Base-by-base conservation (phyloP, 2,329 filamentous ascomycete species). In the Sphaerulina vaccinii region DNA sequence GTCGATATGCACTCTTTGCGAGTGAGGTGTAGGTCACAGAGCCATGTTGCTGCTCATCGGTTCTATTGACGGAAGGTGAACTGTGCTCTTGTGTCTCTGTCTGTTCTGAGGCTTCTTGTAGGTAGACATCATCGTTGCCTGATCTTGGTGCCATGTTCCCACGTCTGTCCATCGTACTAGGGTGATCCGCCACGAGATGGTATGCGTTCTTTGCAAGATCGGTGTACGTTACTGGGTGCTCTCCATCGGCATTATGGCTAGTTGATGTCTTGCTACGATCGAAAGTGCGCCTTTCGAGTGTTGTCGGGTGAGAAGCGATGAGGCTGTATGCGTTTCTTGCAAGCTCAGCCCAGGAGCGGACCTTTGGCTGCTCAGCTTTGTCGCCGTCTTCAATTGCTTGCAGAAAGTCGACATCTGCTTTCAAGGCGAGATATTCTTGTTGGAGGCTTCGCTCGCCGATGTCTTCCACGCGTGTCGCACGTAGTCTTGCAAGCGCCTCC, bases 151-250 rank as follows among this genome's bases (percentile, higher is more conserved):
- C 1, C 4, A 15, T n/a, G 11, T 22, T 13, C 16, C 1, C 7
- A 22, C 44, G 44, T 19, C 22, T 38, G 5, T 13, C 23, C 9
- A 39, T 15, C 8, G 45, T 41, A 24, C 45, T 41, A 7, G 36
- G 36, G 19, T 40, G 36, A 41, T 49, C 45, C 4, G 45, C 45
- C 22, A 49, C 23, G 16, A 49, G 45, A 41, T 49, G 24, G 9
- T 49, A 49, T 19, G 45, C 45, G 18, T 33, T 49, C 45, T 49
- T 49, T 27, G 35, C 45, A 24, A 49, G 37, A 18, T 41, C 36
- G 1, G 45, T 11, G 9, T 40, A 49, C 11, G 45, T 40, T 11
- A 41, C 8, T 22, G 45, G 36, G 4, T 11, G 18, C 5, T 15
- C 36, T 3, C 3, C 3, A 2, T 49, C 45, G 5, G 5, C 8